Evolutionary conservation across 805 yeast species (phyloP).

Genomic region (Teunomyces panamensis): DNA sequence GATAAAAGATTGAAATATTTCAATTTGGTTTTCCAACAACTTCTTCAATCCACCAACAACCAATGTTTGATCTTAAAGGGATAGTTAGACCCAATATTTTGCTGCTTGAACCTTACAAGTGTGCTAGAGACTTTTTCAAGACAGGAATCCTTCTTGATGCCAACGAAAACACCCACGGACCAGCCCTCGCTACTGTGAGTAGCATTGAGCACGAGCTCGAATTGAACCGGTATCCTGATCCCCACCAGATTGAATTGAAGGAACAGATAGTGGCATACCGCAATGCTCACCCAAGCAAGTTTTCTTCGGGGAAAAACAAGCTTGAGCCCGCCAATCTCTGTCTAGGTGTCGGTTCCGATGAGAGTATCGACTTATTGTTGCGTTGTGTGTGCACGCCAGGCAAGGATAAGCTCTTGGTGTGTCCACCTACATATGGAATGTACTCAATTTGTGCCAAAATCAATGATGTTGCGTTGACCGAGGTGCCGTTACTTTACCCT

Average conservation of each 20-base stretch:
- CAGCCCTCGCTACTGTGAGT: constrained; percentile 53
- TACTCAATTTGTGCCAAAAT: constrained; percentile 86
- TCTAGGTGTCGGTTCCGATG: constrained; percentile 97
- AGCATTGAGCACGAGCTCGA: constrained; percentile 48
- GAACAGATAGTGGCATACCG: constrained; percentile 68
- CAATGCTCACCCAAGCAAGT: constrained; percentile 45
- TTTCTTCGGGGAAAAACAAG: constrained; percentile 9
- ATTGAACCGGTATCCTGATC: constrained; percentile 93
- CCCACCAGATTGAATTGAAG: constrained; percentile 82
- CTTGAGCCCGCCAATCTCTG: constrained; percentile 70
- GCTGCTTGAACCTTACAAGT: constrained; percentile 83
- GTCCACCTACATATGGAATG: constrained; percentile 99
- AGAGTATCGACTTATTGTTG: constrained; percentile 84
- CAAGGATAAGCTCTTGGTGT: constrained; percentile 72
- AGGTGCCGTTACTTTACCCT: constrained; percentile 59
- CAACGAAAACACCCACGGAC: constrained; percentile 93
- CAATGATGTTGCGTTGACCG: constrained; percentile 77
- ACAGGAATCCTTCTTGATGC: constrained; percentile 91
- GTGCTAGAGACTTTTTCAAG: constrained; percentile 94
- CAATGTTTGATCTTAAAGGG: constrained; percentile 48
- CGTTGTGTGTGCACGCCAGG: constrained; percentile 84
- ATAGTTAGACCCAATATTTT: constrained; percentile 84
- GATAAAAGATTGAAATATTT: neutral
- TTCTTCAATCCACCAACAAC: neutral
- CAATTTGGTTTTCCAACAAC: neutral